phyloP scores from a whole-genome alignment of 2,329 filamentous ascomycete species.

The Rutstroemia sydowiana region DNA sequence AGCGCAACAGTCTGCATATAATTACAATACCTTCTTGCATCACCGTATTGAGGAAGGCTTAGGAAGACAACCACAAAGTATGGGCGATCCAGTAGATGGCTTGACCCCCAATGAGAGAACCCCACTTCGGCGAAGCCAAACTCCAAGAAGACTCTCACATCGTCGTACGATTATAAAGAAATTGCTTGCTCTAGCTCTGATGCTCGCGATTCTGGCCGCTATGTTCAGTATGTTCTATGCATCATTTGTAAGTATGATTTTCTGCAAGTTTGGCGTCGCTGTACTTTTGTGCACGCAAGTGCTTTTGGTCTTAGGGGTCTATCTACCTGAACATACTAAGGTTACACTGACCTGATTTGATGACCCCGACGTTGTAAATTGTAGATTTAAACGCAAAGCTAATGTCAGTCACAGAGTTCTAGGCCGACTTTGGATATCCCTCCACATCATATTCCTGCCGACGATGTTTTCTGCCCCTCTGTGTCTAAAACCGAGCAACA shows the following conservation, averaged over 20 bases:
- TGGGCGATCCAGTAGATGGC: slow-evolving; percentile 20
- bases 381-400: neutral
- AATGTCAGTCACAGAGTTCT: neutral
- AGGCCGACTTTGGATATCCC: neutral
- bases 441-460: slow-evolving; percentile 10
- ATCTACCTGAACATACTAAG: no score
- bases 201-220: slow-evolving; percentile 9
- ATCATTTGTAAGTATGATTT: neutral
- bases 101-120: slow-evolving; percentile 18
- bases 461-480: slow-evolving; percentile 18
- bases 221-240: neutral
- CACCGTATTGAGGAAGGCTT: slow-evolving; percentile 20
- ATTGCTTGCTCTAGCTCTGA: slow-evolving; percentile 17
- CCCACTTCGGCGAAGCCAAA: slow-evolving; percentile 16
- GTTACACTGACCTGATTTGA: no score
- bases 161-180: slow-evolving; percentile 10
- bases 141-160: neutral
- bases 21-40: slow-evolving; percentile 24
- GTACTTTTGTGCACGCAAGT: no score
- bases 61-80: slow-evolving; percentile 23
- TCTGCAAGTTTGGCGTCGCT: no score
- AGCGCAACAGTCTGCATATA: slow-evolving; percentile 3
- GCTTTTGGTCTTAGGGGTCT: no score
- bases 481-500: slow-evolving; percentile 15
- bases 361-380: no score